Evolutionary conservation across 768 basidiomycete species (phyloP).

Genomic region (Macrolepiota dolichaula): DNA sequence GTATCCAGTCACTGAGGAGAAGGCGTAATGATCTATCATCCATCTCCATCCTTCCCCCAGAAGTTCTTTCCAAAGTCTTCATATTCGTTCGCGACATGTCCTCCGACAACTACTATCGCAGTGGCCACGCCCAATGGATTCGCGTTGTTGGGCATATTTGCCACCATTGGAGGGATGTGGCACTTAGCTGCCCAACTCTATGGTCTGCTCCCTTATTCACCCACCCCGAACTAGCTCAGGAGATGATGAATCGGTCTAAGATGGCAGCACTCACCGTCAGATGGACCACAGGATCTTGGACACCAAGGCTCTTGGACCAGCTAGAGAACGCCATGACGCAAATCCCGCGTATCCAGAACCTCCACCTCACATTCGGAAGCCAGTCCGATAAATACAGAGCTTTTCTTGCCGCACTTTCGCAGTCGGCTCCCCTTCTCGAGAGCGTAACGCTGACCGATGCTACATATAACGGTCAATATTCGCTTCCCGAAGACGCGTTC

Average conservation of each 20-base stretch:
- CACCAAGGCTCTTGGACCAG: slow-evolving; percentile 20
- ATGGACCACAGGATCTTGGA: slow-evolving; percentile 18
- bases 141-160: slow-evolving; percentile 33
- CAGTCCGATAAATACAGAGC: not conserved
- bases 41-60: slow-evolving; percentile 38
- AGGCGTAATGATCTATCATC: slow-evolving; percentile 34
- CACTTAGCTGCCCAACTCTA: slow-evolving; percentile 34
- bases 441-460: not conserved
- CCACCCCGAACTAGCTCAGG: slow-evolving; percentile 32
- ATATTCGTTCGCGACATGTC: slow-evolving; percentile 18
- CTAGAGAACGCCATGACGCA: slow-evolving; percentile 19
- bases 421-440: slow-evolving; percentile 5
- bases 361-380: slow-evolving; percentile 24
- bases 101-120: not conserved
- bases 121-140: slow-evolving; percentile 27
- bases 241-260: slow-evolving; percentile 44
- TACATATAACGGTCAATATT: not conserved
- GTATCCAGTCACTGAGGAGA: slow-evolving; percentile 30
- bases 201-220: slow-evolving; percentile 36
- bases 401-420: not conserved
- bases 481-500: slow-evolving; percentile 3
- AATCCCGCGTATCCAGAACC: slow-evolving; percentile 28
- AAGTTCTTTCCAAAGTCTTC: slow-evolving; percentile 39
- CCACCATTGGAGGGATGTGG: slow-evolving; percentile 41
- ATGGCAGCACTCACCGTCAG: slow-evolving; percentile 30